These are phyloP conservation scores for Rhinocladiella mackenziei DNA, from an alignment of 2,329 filamentous ascomycete genomes.

Conservation along the genomic window DNA sequence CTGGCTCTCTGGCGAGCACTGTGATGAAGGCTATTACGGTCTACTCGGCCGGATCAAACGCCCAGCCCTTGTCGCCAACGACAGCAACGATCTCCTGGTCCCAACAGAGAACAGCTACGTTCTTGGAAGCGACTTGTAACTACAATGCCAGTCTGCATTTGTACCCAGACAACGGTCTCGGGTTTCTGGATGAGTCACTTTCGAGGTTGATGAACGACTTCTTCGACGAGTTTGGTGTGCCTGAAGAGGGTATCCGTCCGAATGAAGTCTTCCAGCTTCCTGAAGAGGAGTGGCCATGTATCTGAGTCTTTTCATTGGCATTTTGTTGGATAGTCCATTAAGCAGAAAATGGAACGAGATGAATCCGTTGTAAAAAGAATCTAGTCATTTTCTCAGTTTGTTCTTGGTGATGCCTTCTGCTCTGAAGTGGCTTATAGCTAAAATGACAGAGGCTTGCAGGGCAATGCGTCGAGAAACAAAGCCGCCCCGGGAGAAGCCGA, in stretches of 20 bases:
- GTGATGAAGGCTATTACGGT: conserved; percentile 15
- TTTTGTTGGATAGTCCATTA: no score
- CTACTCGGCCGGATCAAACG: conserved; percentile 10
- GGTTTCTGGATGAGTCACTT: conserved; percentile 20
- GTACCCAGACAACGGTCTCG: conserved; percentile 19
- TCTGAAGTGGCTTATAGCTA: no score
- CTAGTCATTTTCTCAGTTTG: no score
- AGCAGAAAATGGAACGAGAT: no score
- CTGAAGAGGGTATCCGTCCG: no score
- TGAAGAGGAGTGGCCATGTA: no score
- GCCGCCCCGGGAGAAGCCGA: conserved; percentile 53
- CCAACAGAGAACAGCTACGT: conserved; percentile 17
- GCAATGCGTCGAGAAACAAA: conserved; percentile 46
- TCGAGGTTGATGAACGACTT: conserved; percentile 18
- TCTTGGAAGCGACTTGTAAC: conserved; percentile 12
- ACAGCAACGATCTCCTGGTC: conserved; percentile 17
- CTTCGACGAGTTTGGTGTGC: no score
- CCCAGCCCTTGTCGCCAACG: conserved; percentile 19
- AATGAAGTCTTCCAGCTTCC: no score
- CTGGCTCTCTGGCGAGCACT: conserved; percentile 10
- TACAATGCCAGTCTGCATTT: conserved; percentile 15
- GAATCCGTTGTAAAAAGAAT: no score
- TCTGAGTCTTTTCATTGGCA: no score
- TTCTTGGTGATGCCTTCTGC: no score
- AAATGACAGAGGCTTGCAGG: conserved; percentile 37